Evolutionary conservation across 2,329 filamentous ascomycete species (phyloP).

Genomic region (Fusarium anthophilum): DNA sequence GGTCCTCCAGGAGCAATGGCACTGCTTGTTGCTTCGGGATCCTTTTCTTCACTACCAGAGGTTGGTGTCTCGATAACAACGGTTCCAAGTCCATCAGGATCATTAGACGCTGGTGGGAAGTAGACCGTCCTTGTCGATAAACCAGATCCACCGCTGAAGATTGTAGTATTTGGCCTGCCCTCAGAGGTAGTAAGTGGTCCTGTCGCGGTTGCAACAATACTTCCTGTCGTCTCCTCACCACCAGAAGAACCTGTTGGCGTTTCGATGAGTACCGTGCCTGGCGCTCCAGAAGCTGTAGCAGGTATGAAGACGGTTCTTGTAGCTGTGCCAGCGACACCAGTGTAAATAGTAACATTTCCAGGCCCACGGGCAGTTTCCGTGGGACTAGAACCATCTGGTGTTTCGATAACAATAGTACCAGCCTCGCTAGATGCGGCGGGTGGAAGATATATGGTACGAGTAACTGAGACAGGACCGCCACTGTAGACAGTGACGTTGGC

Average conservation of each 20-base stretch:
- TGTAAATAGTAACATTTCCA: conserved; percentile 7
- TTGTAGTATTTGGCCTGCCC: not conserved
- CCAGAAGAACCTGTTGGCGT: not conserved
- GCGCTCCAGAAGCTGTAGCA: not conserved
- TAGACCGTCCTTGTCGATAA: not conserved
- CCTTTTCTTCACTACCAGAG: not conserved
- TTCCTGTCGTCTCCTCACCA: not conserved
- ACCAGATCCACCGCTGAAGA: not conserved
- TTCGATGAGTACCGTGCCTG: conserved; percentile 1
- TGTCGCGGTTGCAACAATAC: not conserved
- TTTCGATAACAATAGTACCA: conserved; percentile 4
- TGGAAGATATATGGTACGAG: not conserved
- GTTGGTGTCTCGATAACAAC: conserved; percentile 5
- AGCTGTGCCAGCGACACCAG: not conserved
- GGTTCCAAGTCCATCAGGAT: not conserved
- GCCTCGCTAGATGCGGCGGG: not conserved
- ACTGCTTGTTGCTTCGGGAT: not conserved
- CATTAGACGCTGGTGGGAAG: not conserved
- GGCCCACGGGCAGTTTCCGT: not conserved
- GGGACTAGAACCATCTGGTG: not conserved
- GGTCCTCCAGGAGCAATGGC: not conserved
- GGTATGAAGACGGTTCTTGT: not conserved
- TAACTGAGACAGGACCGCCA: not conserved
- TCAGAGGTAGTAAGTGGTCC: not conserved
- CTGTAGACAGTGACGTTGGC: conserved; percentile 13